Conservation (phyloP, 306 rosid species). For the Prunus fruticosa region DNA sequence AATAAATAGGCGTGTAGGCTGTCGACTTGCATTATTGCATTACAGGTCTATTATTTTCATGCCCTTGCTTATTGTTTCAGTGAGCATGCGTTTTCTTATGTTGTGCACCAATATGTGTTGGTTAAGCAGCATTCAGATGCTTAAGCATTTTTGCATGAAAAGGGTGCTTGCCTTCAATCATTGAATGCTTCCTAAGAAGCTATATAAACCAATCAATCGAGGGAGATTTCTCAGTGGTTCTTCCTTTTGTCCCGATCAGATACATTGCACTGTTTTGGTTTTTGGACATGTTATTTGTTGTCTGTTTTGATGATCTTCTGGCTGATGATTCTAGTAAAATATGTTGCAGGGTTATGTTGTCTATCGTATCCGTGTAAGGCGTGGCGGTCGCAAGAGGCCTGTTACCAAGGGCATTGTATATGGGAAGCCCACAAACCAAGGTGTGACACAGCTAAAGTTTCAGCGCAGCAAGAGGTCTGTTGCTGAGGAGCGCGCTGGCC, state of each 20-base stretch:
- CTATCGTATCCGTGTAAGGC: conserved; percentile 7
- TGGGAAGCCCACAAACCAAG: conserved; percentile 26
- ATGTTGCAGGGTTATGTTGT: conserved; percentile 25
- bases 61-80: no score
- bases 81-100: no score
- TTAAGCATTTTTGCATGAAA: neutral
- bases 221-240: neutral
- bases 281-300: neutral
- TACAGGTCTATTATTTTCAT: no score
- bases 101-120: conserved; percentile 3
- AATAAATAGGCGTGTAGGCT: no score
- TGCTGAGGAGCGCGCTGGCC: conserved; percentile 61
- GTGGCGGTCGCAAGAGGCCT: no score
- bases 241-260: conserved; percentile 20
- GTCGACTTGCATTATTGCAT: no score
- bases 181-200: no score
- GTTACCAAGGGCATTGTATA: no score
- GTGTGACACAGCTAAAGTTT: conserved; percentile 28
- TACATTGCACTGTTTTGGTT: neutral
- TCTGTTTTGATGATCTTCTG: neutral
- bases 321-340: neutral
- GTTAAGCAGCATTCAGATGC: conserved; percentile 14
- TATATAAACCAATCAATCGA: no score
- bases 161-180: no score
- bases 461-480: conserved; percentile 31